Conservation (phyloP, 2,329 filamentous ascomycete species). For the Colletotrichum cordylinicola region DNA sequence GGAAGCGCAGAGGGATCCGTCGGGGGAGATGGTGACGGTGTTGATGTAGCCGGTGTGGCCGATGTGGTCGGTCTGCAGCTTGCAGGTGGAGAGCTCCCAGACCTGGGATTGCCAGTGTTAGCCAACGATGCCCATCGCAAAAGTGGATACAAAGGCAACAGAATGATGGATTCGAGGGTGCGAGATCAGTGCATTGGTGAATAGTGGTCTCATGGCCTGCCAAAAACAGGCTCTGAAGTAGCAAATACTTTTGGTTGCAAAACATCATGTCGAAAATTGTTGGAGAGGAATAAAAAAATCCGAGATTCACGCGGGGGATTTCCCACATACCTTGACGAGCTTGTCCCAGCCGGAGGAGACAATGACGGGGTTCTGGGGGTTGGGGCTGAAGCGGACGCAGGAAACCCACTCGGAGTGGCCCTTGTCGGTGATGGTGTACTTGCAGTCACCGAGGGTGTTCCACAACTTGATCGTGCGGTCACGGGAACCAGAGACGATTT, state of each 20-base stretch:
- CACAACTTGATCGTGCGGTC: slow-evolving; percentile 99
- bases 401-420: slow-evolving; percentile 99
- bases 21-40: slow-evolving; percentile 99
- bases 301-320: slow-evolving; percentile 29
- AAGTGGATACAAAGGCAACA: background rate
- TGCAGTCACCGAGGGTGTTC: slow-evolving; percentile 99
- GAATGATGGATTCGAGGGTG: background rate
- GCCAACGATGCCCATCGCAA: slow-evolving; percentile 17
- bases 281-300: background rate
- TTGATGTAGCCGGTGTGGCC: slow-evolving; percentile 99
- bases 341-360: slow-evolving; percentile 99
- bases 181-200: slow-evolving; percentile 85
- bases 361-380: slow-evolving; percentile 99
- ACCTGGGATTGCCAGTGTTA: slow-evolving; percentile 65
- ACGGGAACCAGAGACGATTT: slow-evolving; percentile 98
- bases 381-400: slow-evolving; percentile 99
- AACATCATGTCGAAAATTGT: slow-evolving; percentile 78
- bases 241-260: slow-evolving; percentile 97
- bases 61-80: slow-evolving; percentile 99
- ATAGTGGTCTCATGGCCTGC: slow-evolving; percentile 95
- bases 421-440: slow-evolving; percentile 99
- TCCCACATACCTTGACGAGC: slow-evolving; percentile 92
- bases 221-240: slow-evolving; percentile 95
- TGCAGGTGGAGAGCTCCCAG: slow-evolving; percentile 99
- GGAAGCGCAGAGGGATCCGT: slow-evolving; percentile 98